Evolutionary conservation across 345 rosid species (phyloP).

Genomic region (Euphorbia peplus): DNA sequence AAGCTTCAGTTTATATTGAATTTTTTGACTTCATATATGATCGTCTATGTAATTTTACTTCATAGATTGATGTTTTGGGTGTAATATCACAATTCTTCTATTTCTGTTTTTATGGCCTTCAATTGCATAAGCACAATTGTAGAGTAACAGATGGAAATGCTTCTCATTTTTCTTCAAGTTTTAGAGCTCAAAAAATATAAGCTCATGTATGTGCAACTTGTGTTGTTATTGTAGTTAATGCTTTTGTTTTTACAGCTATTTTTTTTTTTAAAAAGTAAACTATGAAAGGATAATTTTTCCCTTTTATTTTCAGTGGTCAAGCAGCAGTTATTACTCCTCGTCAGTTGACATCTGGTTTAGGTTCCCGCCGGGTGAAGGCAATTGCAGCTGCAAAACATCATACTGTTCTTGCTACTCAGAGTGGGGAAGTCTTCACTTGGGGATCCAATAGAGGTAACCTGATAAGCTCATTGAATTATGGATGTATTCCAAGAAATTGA

Average conservation of each 20-base stretch:
- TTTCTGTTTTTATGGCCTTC: constrained; percentile 8
- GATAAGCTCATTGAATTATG: background rate
- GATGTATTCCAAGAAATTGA: background rate
- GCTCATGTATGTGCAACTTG: background rate
- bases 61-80: constrained; percentile 7
- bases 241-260: background rate
- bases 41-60: background rate
- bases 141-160: constrained; percentile 4
- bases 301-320: constrained; percentile 75
- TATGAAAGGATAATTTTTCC: constrained; percentile 14
- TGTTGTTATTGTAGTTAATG: background rate
- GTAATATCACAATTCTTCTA: constrained; percentile 10
- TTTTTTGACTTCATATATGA: background rate
- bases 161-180: constrained; percentile 9
- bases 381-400: constrained; percentile 99
- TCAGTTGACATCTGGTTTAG: constrained; percentile 78
- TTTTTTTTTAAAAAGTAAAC: constrained; percentile 1
- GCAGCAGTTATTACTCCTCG: constrained; percentile 99
- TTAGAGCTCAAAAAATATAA: constrained; percentile 12
- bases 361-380: constrained; percentile 79
- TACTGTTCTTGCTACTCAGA: constrained; percentile 85
- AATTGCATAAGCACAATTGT: background rate
- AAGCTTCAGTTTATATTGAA: background rate
- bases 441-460: constrained; percentile 94
- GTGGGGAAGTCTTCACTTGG: constrained; percentile 93